Percentiles rank a stretch among this genome's conserved stretches.
phyloP scores from a whole-genome alignment of 108 stramenopile species.

The Heterococcus sp. region DNA sequence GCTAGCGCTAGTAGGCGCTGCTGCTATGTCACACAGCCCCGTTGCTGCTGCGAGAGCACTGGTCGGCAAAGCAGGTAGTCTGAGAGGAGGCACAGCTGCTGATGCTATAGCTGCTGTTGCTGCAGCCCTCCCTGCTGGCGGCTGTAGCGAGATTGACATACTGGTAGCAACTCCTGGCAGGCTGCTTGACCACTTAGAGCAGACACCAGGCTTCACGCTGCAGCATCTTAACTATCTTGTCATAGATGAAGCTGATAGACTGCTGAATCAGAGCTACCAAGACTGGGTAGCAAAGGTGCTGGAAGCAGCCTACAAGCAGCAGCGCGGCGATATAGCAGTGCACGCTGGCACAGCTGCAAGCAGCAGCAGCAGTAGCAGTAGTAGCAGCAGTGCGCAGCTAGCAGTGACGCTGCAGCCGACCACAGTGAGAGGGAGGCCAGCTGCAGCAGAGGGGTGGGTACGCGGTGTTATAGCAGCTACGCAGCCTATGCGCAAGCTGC shows the following conservation, averaged over 20 bases:
- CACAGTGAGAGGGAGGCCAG: constrained; percentile 28
- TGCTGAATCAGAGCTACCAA: constrained; percentile 85
- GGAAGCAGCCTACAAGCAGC: constrained; percentile 63
- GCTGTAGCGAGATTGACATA: constrained; percentile 66
- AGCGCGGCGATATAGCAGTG: not conserved
- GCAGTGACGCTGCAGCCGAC: constrained; percentile 16
- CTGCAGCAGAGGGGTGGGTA: constrained; percentile 43
- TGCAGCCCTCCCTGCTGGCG: not conserved
- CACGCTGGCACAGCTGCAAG: too few species aligned
- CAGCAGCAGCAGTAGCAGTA: not conserved
- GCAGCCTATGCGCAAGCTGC: constrained; percentile 66
- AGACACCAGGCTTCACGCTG: constrained; percentile 86
- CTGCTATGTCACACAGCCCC: constrained; percentile 1
- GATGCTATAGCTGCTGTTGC: constrained; percentile 39
- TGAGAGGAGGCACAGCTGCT: too few species aligned
- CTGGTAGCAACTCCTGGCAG: constrained; percentile 91
- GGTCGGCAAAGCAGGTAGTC: constrained; percentile 13
- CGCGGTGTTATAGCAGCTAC: constrained; percentile 31
- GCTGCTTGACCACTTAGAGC: constrained; percentile 81
- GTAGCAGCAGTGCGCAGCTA: not conserved
- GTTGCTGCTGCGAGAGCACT: not conserved
- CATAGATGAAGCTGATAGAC: constrained; percentile 89
- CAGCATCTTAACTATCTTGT: constrained; percentile 83
- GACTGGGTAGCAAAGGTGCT: constrained; percentile 70
- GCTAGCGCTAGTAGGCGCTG: constrained; percentile 54